Base-by-base conservation (phyloP, 2,329 filamentous ascomycete species). In the Colletotrichum sp. region DNA sequence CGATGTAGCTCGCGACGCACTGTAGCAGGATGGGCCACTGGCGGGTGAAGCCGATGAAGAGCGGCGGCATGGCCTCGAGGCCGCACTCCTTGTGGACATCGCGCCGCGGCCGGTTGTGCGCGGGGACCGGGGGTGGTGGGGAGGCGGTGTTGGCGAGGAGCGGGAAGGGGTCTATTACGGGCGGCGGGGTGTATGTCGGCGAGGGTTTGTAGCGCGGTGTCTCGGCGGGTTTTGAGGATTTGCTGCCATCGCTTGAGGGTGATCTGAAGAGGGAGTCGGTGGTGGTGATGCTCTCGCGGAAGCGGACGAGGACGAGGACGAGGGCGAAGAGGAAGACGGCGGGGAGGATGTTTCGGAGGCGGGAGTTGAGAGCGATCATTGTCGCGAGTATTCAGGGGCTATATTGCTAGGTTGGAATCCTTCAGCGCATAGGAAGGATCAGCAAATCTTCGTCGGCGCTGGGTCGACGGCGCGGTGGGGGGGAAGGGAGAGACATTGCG, bases 21-120 rank as follows among this genome's bases (percentile, higher is more conserved):
- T 91, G 90, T 16, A 89, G 84, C 2, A 92, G 83, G 70, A 91
- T 82, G 3, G 86, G 85, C 86, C 87, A 90, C 69, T 87, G 86
- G 38, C 89, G 84, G 1, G 89, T 90, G 81, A 91, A 92, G n/a
- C 89, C 88, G 73, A 91, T 90, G 63, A 91, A 83, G 11, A 92
- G 84, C 3, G 90, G 89, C 5, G 90, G 87, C 8, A 81, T 77
- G 43, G 81, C 74, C 6, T 81, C 78, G 59, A 86, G 77, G 67
- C 81, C 81, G 68, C 85, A 84, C 6, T 82, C 80, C 66, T 81
- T 82, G 77, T 84, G 82, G 6, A 83, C 78, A 69, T 86, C 81
- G 51, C 80, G 75, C 18, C 80, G 78, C 0, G 87, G 83, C 12
- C 79, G 67, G 75, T 88, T 89, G 82, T 87, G 88, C 29, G 77